These are phyloP conservation scores for Triticum timopheevii DNA, from an alignment of 176 grass and related monocot genomes.

Conservation along the genomic window DNA sequence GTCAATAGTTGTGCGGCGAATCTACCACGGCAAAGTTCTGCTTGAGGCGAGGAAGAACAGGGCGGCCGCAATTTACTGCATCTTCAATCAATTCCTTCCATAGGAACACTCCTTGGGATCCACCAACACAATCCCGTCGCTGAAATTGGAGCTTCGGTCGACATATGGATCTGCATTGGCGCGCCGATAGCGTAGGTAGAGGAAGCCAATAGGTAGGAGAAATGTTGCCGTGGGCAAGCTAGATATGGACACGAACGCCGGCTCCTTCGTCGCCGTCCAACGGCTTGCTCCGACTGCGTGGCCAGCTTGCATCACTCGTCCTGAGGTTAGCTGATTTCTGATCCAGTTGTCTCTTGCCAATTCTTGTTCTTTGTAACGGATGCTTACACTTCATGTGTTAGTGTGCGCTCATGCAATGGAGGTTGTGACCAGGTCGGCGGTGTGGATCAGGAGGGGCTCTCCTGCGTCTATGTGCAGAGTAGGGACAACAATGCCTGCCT, in stretches of 20 bases:
- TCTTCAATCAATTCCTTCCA: too few species aligned
- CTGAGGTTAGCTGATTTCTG: slow-evolving; percentile 43
- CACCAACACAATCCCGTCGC: slow-evolving; percentile 21
- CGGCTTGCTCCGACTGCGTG: slow-evolving; percentile 41
- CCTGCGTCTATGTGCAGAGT: slow-evolving; percentile 89
- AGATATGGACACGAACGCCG: slow-evolving; percentile 50
- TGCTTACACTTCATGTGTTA: slow-evolving; percentile 23
- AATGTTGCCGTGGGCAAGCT: background rate
- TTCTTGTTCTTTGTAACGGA: background rate
- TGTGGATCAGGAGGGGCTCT: slow-evolving; percentile 92
- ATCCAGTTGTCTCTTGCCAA: background rate
- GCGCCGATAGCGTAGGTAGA: slow-evolving; percentile 16
- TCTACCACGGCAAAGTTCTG: too few species aligned
- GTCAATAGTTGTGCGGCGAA: too few species aligned
- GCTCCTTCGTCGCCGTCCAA: slow-evolving; percentile 57
- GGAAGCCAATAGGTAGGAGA: background rate
- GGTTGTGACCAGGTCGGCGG: slow-evolving; percentile 79
- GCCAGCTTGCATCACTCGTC: slow-evolving; percentile 60
- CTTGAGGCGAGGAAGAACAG: too few species aligned
- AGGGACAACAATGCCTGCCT: slow-evolving; percentile 81
- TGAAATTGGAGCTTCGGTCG: background rate
- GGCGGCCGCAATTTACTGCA: too few species aligned
- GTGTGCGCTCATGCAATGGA: slow-evolving; percentile 54
- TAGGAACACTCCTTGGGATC: slow-evolving; percentile 26
- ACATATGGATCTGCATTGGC: slow-evolving; percentile 15